phyloP scores from a whole-genome alignment of 1,284 basidiomycete genomes.

The Tremellales sp. region DNA sequence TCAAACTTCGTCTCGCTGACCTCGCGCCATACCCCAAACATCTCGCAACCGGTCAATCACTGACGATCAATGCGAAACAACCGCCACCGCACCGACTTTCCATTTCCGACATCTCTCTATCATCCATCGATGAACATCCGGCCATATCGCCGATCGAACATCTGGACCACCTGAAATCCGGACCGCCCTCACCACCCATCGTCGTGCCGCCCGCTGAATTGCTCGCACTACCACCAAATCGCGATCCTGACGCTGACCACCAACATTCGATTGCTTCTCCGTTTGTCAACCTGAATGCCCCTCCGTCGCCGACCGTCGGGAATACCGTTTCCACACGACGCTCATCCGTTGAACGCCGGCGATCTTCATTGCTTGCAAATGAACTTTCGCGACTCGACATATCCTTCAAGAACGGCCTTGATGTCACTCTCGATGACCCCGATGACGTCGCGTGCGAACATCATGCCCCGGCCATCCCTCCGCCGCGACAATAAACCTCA shows the following conservation, averaged over 20 bases:
- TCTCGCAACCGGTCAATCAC: neutral
- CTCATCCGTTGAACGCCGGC: slow-evolving; percentile 14
- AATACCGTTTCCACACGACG: slow-evolving; percentile 6
- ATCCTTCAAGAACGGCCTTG: neutral
- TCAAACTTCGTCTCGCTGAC: neutral
- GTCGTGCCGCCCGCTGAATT: slow-evolving; percentile 18
- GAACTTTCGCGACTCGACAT: slow-evolving; percentile 3
- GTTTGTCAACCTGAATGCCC: slow-evolving; percentile 26
- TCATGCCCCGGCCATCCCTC: slow-evolving; percentile 9
- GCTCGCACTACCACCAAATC: slow-evolving; percentile 16
- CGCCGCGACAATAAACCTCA: slow-evolving; percentile 1
- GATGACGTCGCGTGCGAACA: no score
- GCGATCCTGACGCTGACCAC: slow-evolving; percentile 4
- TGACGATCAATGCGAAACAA: neutral
- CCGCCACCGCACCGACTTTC: neutral
- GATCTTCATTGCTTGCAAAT: slow-evolving; percentile 10
- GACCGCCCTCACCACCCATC: slow-evolving; percentile 34
- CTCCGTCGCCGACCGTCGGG: slow-evolving; percentile 3
- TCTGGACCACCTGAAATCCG: slow-evolving; percentile 18
- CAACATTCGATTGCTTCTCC: slow-evolving; percentile 32
- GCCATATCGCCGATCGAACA: slow-evolving; percentile 23
- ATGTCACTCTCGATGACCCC: neutral
- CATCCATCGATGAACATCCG: slow-evolving; percentile 5
- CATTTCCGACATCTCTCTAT: neutral
- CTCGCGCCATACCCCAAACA: neutral